Conservation (phyloP, 352 stramenopile species). For the Peronospora destructor region DNA sequence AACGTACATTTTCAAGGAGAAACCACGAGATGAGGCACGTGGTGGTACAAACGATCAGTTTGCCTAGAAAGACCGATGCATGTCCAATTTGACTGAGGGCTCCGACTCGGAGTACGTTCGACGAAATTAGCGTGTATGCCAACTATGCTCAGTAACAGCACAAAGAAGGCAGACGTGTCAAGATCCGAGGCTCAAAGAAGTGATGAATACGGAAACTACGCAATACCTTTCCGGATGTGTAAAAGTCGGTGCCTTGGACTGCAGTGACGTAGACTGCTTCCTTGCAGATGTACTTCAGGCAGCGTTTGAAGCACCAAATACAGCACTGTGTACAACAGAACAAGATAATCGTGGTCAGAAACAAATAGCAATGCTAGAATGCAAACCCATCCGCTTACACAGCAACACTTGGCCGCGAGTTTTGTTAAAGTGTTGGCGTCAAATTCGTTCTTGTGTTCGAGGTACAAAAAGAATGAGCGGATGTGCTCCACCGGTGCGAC, state of each 20-base stretch:
- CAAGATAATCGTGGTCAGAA: conserved; percentile 6
- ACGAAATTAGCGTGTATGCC: conserved; percentile 61
- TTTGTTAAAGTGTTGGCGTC: conserved; percentile 56
- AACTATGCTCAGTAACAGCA: conserved; percentile 24
- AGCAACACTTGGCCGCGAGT: conserved; percentile 54
- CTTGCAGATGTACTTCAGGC: conserved; percentile 81
- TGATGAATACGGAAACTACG: not conserved
- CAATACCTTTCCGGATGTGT: conserved; percentile 61
- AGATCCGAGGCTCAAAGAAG: not conserved
- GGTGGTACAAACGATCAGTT: conserved; percentile 67
- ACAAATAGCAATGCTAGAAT: not conserved
- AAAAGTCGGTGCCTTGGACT: conserved; percentile 75
- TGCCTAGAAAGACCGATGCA: conserved; percentile 63
- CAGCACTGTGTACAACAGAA: conserved; percentile 47
- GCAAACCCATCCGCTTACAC: conserved; percentile 39
- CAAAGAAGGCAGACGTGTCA: not conserved
- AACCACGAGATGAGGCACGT: conserved; percentile 68
- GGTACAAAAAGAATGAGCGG: conserved; percentile 71
- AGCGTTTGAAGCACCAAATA: conserved; percentile 80
- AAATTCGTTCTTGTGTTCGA: conserved; percentile 78
- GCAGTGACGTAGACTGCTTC: conserved; percentile 75
- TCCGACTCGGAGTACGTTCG: conserved; percentile 58
- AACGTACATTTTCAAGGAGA: conserved; percentile 54
- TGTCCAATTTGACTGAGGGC: conserved; percentile 61
- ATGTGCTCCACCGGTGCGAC: conserved; percentile 60